Percentiles rank a stretch among this genome's conserved stretches.
phyloP scores from a whole-genome alignment of 306 rosid genomes.

The Pterocarpus macrocarpus region DNA sequence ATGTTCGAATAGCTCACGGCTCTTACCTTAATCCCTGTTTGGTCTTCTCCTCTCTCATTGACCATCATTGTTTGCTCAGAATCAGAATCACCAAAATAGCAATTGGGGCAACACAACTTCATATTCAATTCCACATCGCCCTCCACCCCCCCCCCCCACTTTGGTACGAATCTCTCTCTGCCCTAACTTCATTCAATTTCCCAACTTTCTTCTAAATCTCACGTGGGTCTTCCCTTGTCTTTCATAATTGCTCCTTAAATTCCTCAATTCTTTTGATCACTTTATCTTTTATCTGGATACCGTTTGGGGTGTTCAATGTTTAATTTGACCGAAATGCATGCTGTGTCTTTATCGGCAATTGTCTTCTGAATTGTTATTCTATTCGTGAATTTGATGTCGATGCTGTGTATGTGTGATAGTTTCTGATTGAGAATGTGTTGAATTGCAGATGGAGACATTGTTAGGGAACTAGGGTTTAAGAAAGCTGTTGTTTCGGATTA shows the following conservation, averaged over 20 bases:
- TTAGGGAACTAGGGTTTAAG: constrained; percentile 68
- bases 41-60: neutral
- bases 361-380: constrained; percentile 11
- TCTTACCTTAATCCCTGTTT: constrained; percentile 14
- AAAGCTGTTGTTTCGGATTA: constrained; percentile 51
- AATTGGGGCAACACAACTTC: constrained; percentile 36
- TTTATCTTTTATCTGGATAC: neutral
- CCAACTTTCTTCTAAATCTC: constrained; percentile 31
- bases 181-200: constrained; percentile 32
- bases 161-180: constrained; percentile 45
- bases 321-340: constrained; percentile 1
- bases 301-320: constrained; percentile 2
- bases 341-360: neutral
- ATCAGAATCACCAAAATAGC: constrained; percentile 19
- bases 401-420: neutral
- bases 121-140: constrained; percentile 17
- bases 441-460: constrained; percentile 49
- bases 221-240: constrained; percentile 7
- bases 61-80: neutral
- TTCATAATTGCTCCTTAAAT: neutral
- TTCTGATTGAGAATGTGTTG: constrained; percentile 54
- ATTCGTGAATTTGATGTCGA: constrained; percentile 28
- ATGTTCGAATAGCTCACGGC: neutral
- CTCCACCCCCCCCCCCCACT: neutral
- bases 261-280: neutral